A percentile compares a stretch with the other conserved stretches of the same genome.
phyloP scores from a whole-genome alignment of 1,284 basidiomycete species.

The Somion occarium region DNA sequence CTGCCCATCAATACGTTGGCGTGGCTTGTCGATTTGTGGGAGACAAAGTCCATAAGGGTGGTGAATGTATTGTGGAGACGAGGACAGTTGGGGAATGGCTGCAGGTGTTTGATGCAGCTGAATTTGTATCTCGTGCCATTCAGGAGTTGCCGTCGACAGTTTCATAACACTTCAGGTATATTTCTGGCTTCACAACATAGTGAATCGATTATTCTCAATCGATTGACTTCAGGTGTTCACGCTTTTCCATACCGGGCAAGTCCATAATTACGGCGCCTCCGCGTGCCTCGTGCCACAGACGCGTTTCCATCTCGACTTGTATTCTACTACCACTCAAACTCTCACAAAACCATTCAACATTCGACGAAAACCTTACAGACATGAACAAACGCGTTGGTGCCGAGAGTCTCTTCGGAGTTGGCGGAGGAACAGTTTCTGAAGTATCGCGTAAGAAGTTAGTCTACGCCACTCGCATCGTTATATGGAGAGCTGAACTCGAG shows the following conservation, averaged over 20 bases:
- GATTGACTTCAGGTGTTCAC: too few relatives aligned
- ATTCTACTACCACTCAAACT: too few relatives aligned
- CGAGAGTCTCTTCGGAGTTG: slow-evolving; percentile 19
- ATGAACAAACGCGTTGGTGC: slow-evolving; percentile 21
- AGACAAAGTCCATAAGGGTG: slow-evolving; percentile 11
- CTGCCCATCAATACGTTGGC: slow-evolving; percentile 52
- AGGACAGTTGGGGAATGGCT: slow-evolving; percentile 18
- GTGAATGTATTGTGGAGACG: slow-evolving; percentile 13
- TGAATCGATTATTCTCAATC: too few relatives aligned
- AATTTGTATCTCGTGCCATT: slow-evolving; percentile 33
- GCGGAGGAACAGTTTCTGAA: slow-evolving; percentile 21
- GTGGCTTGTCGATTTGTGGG: slow-evolving; percentile 51
- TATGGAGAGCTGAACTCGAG: background rate
- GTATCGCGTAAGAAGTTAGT: slow-evolving; percentile 24
- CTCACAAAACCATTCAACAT: too few relatives aligned
- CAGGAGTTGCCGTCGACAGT: slow-evolving; percentile 26
- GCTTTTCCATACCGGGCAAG: too few relatives aligned
- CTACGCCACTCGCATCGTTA: background rate
- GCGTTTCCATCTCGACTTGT: too few relatives aligned
- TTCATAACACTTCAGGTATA: too few relatives aligned
- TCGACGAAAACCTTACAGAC: too few relatives aligned
- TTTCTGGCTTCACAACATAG: too few relatives aligned
- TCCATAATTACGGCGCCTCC: too few relatives aligned
- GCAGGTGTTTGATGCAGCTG: slow-evolving; percentile 17
- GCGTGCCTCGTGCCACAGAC: too few relatives aligned